Conservation (phyloP, 2,329 filamentous ascomycete genomes). For the Botrytis cinerea region DNA sequence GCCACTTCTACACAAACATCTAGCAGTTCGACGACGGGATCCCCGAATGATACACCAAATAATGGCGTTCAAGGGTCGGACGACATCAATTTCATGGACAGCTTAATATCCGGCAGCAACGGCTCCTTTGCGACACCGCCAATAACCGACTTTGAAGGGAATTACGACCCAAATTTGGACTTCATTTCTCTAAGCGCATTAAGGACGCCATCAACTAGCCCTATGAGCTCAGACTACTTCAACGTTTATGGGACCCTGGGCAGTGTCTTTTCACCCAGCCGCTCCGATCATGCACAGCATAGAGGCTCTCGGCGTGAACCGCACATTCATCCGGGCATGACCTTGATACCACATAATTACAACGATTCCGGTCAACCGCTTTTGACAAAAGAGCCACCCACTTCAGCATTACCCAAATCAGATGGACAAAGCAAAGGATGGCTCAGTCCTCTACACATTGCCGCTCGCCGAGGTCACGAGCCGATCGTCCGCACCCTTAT, state of each 20-base stretch:
- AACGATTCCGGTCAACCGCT: background rate
- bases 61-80: background rate
- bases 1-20: background rate
- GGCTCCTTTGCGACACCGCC: background rate
- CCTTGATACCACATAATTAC: background rate
- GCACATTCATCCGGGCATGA: background rate
- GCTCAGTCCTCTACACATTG: slow-evolving; percentile 1
- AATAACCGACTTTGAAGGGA: background rate
- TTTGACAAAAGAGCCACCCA: background rate
- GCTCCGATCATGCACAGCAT: background rate
- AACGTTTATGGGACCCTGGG: background rate
- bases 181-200: background rate
- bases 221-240: background rate
- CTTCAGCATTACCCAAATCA: background rate
- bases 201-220: background rate
- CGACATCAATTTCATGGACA: background rate
- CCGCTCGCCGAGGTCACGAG: slow-evolving; percentile 5
- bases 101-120: background rate
- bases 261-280: background rate
- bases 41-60: background rate
- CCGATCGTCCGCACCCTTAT: background rate
- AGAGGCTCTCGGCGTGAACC: background rate
- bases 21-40: background rate
- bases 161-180: background rate
- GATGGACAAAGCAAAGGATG: background rate